Evolutionary conservation across 345 rosid genomes (phyloP).

Genomic region (Eucalyptus tenuipes): DNA sequence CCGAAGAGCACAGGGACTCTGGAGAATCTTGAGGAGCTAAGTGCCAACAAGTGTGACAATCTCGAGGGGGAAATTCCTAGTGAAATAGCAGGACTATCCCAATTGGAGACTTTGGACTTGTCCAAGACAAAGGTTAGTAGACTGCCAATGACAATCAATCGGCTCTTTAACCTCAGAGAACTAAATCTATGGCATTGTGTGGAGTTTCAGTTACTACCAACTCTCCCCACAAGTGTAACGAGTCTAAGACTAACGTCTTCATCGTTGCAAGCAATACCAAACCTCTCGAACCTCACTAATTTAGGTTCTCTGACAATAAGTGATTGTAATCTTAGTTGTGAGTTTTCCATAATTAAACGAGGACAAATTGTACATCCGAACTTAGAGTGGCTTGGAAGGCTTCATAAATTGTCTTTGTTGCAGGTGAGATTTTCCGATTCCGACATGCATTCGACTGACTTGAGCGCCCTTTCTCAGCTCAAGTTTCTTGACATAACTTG

Average conservation of each 20-base stretch:
- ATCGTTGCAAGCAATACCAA: rapidly evolving
- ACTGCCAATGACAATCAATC: not conserved
- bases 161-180: rapidly evolving
- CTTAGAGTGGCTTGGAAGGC: not conserved
- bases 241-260: rapidly evolving
- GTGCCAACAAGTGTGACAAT: rapidly evolving
- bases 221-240: not conserved
- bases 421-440: not conserved
- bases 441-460: not conserved
- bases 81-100: not conserved
- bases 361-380: no score
- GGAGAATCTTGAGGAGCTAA: not conserved
- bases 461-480: not conserved
- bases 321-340: not conserved
- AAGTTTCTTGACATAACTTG: not conserved
- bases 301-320: rapidly evolving
- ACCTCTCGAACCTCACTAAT: not conserved
- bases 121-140: rapidly evolving
- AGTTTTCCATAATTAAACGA: no score
- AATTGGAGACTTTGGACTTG: not conserved
- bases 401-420: not conserved
- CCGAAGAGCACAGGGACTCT: not conserved
- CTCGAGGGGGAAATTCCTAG: not conserved
- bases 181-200: rapidly evolving
- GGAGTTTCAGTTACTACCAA: not conserved